Evolutionary conservation across 2,329 filamentous ascomycete genomes (phyloP).

Genomic region (Nothophoma quercina): DNA sequence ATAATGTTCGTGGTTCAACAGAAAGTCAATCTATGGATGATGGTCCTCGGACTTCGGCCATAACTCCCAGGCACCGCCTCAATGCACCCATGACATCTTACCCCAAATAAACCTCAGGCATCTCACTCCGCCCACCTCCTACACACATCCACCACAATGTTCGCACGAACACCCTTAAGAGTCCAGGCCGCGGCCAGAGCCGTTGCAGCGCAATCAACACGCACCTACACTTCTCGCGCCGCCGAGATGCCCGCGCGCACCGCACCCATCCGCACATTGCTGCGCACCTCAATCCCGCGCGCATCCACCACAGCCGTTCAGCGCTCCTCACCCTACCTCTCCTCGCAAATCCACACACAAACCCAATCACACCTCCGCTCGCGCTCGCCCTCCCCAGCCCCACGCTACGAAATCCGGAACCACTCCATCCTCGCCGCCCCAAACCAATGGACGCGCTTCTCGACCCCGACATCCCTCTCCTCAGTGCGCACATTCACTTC

Average conservation of each 20-base stretch:
- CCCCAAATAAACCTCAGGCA: slow-evolving; percentile 18
- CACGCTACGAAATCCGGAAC: slow-evolving; percentile 36
- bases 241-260: slow-evolving; percentile 36
- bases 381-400: slow-evolving; percentile 34
- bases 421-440: slow-evolving; percentile 33
- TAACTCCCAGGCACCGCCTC: slow-evolving; percentile 12
- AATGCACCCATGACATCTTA: slow-evolving; percentile 16
- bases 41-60: not conserved
- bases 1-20: no score
- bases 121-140: not conserved
- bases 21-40: no score
- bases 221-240: slow-evolving; percentile 23
- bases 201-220: slow-evolving; percentile 15
- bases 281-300: slow-evolving; percentile 39
- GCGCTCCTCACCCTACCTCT: slow-evolving; percentile 28
- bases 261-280: slow-evolving; percentile 36
- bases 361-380: slow-evolving; percentile 23
- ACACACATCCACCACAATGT: slow-evolving; percentile 7
- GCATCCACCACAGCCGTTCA: slow-evolving; percentile 33
- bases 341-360: slow-evolving; percentile 28
- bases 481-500: slow-evolving; percentile 44
- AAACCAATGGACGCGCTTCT: slow-evolving; percentile 46
- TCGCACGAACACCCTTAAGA: slow-evolving; percentile 11
- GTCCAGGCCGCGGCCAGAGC: slow-evolving; percentile 6
- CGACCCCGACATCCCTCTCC: slow-evolving; percentile 37